A percentile compares a stretch with the other conserved stretches of the same genome.
These are phyloP conservation scores for Cryptococcus depauperatus DNA, from an alignment of 1,284 basidiomycete species.

Conservation along the genomic window DNA sequence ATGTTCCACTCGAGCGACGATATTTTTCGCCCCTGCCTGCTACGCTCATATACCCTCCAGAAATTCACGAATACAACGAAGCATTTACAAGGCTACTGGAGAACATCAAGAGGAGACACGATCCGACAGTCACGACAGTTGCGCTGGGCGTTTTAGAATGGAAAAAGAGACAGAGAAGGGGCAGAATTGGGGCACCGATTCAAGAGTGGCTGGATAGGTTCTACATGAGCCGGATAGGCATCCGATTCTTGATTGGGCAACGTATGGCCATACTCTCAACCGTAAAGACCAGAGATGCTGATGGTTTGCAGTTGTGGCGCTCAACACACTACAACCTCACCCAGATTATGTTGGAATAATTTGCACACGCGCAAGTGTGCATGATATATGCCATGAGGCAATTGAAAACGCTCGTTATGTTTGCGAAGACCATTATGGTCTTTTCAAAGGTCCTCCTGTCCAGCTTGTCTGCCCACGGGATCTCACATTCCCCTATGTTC, in stretches of 20 bases:
- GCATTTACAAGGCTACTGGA: slow-evolving; percentile 82
- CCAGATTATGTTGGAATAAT: slow-evolving; percentile 96
- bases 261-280: slow-evolving; percentile 23
- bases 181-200: slow-evolving; percentile 64
- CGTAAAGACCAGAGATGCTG: background rate
- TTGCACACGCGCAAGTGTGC: slow-evolving; percentile 88
- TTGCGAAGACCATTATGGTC: slow-evolving; percentile 90
- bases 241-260: slow-evolving; percentile 85
- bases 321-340: slow-evolving; percentile 82
- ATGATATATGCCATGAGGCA: slow-evolving; percentile 94
- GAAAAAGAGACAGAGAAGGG: slow-evolving; percentile 48
- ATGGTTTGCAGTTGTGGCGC: slow-evolving; percentile 62
- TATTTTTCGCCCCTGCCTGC: slow-evolving; percentile 70
- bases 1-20: slow-evolving; percentile 45
- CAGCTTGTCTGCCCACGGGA: slow-evolving; percentile 89
- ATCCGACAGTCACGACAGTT: slow-evolving; percentile 94
- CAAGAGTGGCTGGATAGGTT: slow-evolving; percentile 96
- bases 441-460: slow-evolving; percentile 94
- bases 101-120: slow-evolving; percentile 87
- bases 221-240: slow-evolving; percentile 94
- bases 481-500: slow-evolving; percentile 90
- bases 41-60: slow-evolving; percentile 74
- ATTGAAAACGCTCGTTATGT: slow-evolving; percentile 96
- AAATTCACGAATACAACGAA: slow-evolving; percentile 88
- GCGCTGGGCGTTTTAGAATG: slow-evolving; percentile 71